Evolutionary conservation across 225 moss, liverwort and hornwort species (phyloP), one percentile per base, ranked within the genome.

Genomic region (Pleurozium schreberi): DNA sequence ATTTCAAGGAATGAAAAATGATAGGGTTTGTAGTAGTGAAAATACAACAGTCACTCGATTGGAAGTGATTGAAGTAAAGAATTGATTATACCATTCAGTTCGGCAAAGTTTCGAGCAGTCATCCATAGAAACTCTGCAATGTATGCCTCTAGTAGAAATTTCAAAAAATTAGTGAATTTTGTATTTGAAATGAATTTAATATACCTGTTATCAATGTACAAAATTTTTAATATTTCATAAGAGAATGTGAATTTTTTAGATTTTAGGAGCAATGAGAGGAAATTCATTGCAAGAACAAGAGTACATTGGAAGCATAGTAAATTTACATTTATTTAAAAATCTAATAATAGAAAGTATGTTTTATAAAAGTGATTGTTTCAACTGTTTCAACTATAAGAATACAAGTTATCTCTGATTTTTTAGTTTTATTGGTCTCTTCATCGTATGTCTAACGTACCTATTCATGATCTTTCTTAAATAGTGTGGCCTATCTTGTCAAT

Each of bases 311-410:
- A n/a, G n/a, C n/a, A n/a, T n/a, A n/a, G n/a, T n/a, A n/a, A n/a
- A n/a, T n/a, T n/a, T n/a, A n/a, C n/a, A n/a, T n/a, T 49, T 49
- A 49, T 28, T 6, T 5, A 1, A 30, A 73, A 43, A 45, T 45
- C 17, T 43, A 28, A 73, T 28, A 16, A 10, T 0, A 27, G 0
- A 43, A 26, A 15, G 3, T 25, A 4, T 25, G 0, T 11, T 69
- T 5, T 42, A 26, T 11, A 49, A 49, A 0, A 33, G 20, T 75
- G 19, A 30, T 0, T 7, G 0, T 74, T 31, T 74, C 11, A 47
- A n/a, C 5, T 8, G 0, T 47, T 47, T 74, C 18, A 30, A 49
- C 8, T 30, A 30, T 49, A 31, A 20, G 30, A 49, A 19, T 75
- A 49, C 12, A 49, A 20, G 4, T 49, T 49, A 31, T 12, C 47